These are phyloP conservation scores for Globisporangium sylvaticum DNA, from an alignment of 352 stramenopile species.

Conservation along the genomic window DNA sequence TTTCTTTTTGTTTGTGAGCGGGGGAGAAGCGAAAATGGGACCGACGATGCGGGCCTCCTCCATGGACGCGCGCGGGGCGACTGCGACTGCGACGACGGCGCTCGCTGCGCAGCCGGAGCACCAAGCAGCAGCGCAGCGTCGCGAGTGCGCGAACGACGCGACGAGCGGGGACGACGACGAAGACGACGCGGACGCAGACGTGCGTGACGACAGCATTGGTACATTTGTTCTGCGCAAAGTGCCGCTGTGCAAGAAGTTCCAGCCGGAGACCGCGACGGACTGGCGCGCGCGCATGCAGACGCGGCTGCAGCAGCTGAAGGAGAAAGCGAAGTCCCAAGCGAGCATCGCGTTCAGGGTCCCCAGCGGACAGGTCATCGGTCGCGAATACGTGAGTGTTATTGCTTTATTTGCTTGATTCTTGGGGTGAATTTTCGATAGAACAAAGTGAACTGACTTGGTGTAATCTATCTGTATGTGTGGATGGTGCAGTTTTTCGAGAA, in stretches of 20 bases:
- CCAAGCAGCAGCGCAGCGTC: neutral
- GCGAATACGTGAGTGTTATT: constrained; percentile 9
- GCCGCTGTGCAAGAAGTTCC: constrained; percentile 4
- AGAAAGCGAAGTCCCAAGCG: neutral
- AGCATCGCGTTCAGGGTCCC: constrained; percentile 5
- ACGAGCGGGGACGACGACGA: constrained; percentile 13
- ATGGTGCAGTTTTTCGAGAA: constrained; percentile 21
- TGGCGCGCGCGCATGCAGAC: constrained; percentile 22
- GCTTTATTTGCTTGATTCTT: neutral
- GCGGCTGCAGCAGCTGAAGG: constrained; percentile 14
- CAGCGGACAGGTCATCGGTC: neutral
- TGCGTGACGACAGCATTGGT: neutral
- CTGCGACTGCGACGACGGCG: neutral
- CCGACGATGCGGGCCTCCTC: neutral
- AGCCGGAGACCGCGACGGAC: constrained; percentile 15
- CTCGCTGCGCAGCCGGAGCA: neutral
- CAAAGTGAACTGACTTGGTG: neutral
- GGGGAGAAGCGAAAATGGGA: constrained; percentile 3
- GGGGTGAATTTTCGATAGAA: neutral
- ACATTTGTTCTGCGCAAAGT: constrained; percentile 2
- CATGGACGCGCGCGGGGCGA: neutral
- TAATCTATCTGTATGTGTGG: neutral
- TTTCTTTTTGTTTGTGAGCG: neutral
- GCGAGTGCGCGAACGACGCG: constrained; percentile 4
- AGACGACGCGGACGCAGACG: constrained; percentile 1